phyloP scores from a whole-genome alignment of 1,139 yeast species.

The Kodamaea fungicola region DNA sequence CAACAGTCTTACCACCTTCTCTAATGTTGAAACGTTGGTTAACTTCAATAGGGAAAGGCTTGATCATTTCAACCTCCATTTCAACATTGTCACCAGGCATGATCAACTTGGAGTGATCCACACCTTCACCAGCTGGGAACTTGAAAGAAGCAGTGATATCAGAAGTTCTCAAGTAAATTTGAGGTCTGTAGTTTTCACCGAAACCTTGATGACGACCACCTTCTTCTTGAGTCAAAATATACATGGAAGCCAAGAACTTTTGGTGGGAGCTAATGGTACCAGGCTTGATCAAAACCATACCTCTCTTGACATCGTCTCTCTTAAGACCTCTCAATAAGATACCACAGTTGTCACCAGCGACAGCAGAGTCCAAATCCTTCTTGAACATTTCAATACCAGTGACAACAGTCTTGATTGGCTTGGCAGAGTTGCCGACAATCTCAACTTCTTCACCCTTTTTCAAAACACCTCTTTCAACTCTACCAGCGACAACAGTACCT shows the following conservation, averaged over 20 bases:
- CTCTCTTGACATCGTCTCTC: constrained; percentile 96
- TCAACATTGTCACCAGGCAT: constrained; percentile 99
- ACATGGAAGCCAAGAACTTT: constrained; percentile 90
- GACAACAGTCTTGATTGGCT: constrained; percentile 88
- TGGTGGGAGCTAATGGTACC: constrained; percentile 90
- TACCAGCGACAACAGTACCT: constrained; percentile 98
- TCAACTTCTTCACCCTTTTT: constrained; percentile 99
- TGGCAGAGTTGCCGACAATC: constrained; percentile 86
- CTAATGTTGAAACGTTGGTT: constrained; percentile 99
- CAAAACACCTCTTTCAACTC: constrained; percentile 96
- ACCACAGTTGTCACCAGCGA: constrained; percentile 99
- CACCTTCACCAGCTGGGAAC: constrained; percentile 85
- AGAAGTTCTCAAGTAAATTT: constrained; percentile 92
- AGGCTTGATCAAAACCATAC: constrained; percentile 96
- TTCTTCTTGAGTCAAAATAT: constrained; percentile 92
- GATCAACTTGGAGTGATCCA: constrained; percentile 82
- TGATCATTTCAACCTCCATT: constrained; percentile 88
- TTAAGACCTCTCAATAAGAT: constrained; percentile 95
- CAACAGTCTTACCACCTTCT: constrained; percentile 99
- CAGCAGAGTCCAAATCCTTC: constrained; percentile 95
- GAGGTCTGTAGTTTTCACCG: constrained; percentile 97
- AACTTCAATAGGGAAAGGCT: constrained; percentile 91
- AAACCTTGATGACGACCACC: constrained; percentile 99
- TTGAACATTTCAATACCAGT: constrained; percentile 99
- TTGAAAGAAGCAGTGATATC: constrained; percentile 89